Conservation (phyloP, 805 yeast species). For the Pichia phayaonensis region DNA sequence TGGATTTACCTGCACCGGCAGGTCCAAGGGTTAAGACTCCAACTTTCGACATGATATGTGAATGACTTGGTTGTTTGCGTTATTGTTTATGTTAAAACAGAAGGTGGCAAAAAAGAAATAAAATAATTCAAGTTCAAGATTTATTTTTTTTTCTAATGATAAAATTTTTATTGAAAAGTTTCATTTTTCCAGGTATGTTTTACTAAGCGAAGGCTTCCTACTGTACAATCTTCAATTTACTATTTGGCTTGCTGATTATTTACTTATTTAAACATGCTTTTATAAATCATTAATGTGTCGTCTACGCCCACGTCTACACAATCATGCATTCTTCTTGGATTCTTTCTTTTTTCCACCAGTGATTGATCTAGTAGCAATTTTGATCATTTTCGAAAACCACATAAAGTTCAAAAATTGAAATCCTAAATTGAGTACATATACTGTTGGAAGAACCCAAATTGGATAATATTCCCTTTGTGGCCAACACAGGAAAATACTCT, state of each 20-base stretch:
- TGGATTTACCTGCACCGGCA: constrained; percentile 94
- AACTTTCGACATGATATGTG: constrained; percentile 69
- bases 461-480: constrained; percentile 37
- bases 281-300: not conserved
- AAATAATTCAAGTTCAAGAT: too few species aligned
- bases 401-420: constrained; percentile 63
- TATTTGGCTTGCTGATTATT: too few species aligned
- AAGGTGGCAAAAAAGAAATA: too few species aligned
- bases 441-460: constrained; percentile 36
- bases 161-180: too few species aligned
- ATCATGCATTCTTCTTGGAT: not conserved
- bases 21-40: constrained; percentile 95
- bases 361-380: constrained; percentile 38
- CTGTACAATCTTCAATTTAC: too few species aligned
- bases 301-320: too few species aligned
- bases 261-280: too few species aligned
- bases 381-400: constrained; percentile 88
- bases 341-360: not conserved
- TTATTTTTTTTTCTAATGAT: not conserved
- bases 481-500: constrained; percentile 39
- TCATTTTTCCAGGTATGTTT: too few species aligned
- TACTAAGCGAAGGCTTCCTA: too few species aligned
- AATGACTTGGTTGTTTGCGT: not conserved
- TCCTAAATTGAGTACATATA: constrained; percentile 51
- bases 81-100: not conserved